Evolutionary conservation across 352 stramenopile genomes (phyloP), one percentile per base, ranked within the genome.

Genomic region (Pilasporangium apinafurcum): DNA sequence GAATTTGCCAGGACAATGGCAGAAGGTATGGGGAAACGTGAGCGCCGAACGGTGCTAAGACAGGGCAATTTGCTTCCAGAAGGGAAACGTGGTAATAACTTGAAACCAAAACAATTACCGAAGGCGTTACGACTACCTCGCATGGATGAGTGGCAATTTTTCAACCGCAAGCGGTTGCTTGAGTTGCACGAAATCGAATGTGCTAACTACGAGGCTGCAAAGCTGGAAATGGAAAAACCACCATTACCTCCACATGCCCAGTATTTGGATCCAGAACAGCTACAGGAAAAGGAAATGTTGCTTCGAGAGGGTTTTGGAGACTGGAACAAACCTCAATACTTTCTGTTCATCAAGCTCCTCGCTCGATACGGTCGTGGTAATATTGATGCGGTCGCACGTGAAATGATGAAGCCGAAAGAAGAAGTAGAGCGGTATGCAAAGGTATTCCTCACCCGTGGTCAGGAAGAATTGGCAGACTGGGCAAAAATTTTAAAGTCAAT

Each of bases 211-310:
- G 79, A 91, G 37, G 51, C 70, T 13, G 82, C 79, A 8, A 94
- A 90, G 54, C 21, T 65, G 8, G 75, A 86, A 30, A 82, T 66
- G 51, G 79, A 91, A 26, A 91, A 91, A 40, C 79, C 79, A 8
- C 75, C 66, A 10, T 61, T 90, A 0, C 78, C 78, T 2, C 79
- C 79, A 16, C 66, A 85, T 44, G 76, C 61, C 0, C 76, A 86
- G 34, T 93, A 90, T 40, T 51, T 98, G 8, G 82, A 52, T n/a
- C 63, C 83, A 10, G 86, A 96, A 28, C 70, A 95, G 20, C 62
- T 93, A 21, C 50, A 74, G 18, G 96, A 99, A 55, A 98, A 99
- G 56, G 62, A 92, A 33, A 48, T 77, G 37, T 59, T 99, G 12
- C 52, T 98, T 14, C 35, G 53, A 21, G 83, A 98, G 60, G 82